These are phyloP conservation scores for Warburgia ugandensis DNA, from an alignment of 164 flowering plant genomes.

Conservation along the genomic window DNA sequence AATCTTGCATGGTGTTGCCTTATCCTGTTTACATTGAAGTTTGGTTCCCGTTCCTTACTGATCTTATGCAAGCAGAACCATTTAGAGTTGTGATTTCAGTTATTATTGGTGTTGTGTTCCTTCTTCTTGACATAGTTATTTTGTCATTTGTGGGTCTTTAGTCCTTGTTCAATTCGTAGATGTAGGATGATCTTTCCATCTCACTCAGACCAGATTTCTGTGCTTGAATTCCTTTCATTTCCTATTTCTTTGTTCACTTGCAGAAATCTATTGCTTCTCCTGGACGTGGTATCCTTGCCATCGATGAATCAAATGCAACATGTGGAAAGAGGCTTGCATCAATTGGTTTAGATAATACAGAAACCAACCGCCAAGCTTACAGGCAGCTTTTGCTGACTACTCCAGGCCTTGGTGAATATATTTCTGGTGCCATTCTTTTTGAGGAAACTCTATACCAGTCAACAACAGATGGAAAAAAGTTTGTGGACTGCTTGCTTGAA, in stretches of 20 bases:
- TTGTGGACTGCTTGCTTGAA: slow-evolving; percentile 66
- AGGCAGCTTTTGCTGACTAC: slow-evolving; percentile 73
- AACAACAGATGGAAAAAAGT: slow-evolving; percentile 72
- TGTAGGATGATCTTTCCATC: neutral
- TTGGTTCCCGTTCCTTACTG: too few species aligned
- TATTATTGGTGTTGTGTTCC: too few species aligned
- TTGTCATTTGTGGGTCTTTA: too few species aligned
- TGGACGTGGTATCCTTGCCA: slow-evolving; percentile 83
- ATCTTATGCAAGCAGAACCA: too few species aligned
- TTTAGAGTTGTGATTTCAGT: too few species aligned
- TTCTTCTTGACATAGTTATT: too few species aligned
- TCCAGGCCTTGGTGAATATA: slow-evolving; percentile 77
- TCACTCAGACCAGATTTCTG: neutral
- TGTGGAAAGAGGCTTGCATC: slow-evolving; percentile 78
- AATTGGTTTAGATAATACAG: slow-evolving; percentile 76
- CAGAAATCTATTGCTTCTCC: slow-evolving; percentile 80
- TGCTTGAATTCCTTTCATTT: slow-evolving; percentile 3
- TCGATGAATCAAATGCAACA: slow-evolving; percentile 84
- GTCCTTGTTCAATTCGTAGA: too few species aligned
- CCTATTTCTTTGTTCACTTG: slow-evolving; percentile 5
- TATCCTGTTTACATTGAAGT: too few species aligned
- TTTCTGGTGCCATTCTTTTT: slow-evolving; percentile 84
- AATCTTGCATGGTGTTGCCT: too few species aligned
- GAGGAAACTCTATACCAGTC: slow-evolving; percentile 93
- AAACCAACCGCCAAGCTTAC: slow-evolving; percentile 69